Percentiles rank a stretch among this genome's conserved stretches.
phyloP scores from a whole-genome alignment of 1,284 basidiomycete species.

The Apiotrichum montevideense region DNA sequence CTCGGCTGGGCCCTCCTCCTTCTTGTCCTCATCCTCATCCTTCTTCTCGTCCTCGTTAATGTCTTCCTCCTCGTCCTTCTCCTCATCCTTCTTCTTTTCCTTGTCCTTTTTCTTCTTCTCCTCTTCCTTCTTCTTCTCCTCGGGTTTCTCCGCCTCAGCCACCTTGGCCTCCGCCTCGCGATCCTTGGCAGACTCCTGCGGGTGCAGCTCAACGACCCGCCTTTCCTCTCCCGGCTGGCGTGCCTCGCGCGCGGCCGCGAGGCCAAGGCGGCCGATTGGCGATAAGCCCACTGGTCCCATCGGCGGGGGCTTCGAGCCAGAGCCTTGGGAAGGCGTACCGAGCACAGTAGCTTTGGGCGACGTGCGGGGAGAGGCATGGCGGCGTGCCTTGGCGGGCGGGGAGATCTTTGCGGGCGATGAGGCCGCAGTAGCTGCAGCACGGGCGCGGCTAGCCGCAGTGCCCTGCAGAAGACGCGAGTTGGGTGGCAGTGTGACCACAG shows the following conservation, averaged over 20 bases:
- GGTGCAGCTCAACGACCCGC: no score
- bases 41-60: not conserved
- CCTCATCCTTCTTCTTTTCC: not conserved
- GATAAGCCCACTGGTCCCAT: not conserved
- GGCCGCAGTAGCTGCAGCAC: slow-evolving; percentile 7
- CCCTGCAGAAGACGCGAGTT: slow-evolving; percentile 15
- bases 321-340: no score
- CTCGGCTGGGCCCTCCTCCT: no score
- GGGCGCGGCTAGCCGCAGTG: slow-evolving; percentile 14
- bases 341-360: not conserved
- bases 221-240: not conserved
- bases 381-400: not conserved
- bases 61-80: not conserved
- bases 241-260: slow-evolving; percentile 7
- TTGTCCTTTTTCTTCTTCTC: not conserved
- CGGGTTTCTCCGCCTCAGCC: not conserved
- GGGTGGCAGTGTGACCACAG: not conserved
- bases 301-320: not conserved
- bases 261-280: slow-evolving; percentile 6
- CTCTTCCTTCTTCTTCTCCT: not conserved
- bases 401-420: not conserved
- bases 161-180: not conserved
- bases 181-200: no score
- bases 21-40: not conserved
- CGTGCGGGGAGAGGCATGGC: not conserved